These are phyloP conservation scores for Leptographium lundbergii DNA, from an alignment of 2,329 filamentous ascomycete genomes.

Conservation along the genomic window DNA sequence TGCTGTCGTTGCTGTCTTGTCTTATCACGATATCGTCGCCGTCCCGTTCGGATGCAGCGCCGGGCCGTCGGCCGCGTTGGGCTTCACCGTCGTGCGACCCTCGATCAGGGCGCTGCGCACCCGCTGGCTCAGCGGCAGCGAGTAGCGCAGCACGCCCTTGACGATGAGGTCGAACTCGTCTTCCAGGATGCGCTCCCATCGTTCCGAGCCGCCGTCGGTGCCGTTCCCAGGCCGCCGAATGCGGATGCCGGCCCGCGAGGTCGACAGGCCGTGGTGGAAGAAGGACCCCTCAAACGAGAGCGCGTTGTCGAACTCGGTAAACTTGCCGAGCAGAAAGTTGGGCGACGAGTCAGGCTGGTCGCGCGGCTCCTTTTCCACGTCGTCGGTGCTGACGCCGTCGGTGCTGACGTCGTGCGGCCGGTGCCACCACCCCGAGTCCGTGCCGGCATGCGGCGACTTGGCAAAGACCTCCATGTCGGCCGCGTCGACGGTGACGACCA, in stretches of 20 bases:
- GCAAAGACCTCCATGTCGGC: constrained; percentile 91
- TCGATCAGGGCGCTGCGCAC: constrained; percentile 47
- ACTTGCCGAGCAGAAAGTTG: constrained; percentile 84
- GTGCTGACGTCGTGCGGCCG: constrained; percentile 20
- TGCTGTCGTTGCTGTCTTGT: too few species aligned
- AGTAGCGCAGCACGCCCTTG: constrained; percentile 80
- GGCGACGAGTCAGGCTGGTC: constrained; percentile 56
- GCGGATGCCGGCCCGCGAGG: constrained; percentile 72
- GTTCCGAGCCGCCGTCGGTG: constrained; percentile 70
- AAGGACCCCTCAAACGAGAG: constrained; percentile 84
- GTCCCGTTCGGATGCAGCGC: constrained; percentile 25
- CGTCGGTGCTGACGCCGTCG: not conserved
- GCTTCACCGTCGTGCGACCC: constrained; percentile 46
- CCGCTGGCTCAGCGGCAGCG: constrained; percentile 47
- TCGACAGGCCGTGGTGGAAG: constrained; percentile 59
- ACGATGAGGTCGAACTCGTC: constrained; percentile 91
- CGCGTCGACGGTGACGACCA: constrained; percentile 73
- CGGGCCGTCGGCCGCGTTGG: constrained; percentile 48
- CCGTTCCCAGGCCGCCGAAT: constrained; percentile 75
- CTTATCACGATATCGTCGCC: constrained; percentile 6
- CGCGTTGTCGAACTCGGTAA: constrained; percentile 76
- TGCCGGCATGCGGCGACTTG: constrained; percentile 80
- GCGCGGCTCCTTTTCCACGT: constrained; percentile 21
- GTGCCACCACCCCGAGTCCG: constrained; percentile 48
- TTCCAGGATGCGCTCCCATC: constrained; percentile 83